Evolutionary conservation across 1,284 basidiomycete species (phyloP).

Genomic region (Leccinum griseonigrum): DNA sequence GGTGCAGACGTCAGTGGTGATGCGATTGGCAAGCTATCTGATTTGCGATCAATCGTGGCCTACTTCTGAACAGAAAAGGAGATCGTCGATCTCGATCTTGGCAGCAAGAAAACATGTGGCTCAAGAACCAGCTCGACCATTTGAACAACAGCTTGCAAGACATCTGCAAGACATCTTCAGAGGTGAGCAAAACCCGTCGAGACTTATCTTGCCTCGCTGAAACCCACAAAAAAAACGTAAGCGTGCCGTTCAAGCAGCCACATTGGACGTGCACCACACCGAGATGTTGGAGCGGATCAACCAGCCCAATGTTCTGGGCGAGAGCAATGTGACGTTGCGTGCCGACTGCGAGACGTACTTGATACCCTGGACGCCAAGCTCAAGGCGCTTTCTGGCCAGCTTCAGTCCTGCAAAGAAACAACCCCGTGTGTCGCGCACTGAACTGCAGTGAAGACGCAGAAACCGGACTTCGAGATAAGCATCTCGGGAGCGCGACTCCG

Average conservation of each 20-base stretch:
- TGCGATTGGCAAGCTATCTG: slow-evolving; percentile 61
- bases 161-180: slow-evolving; percentile 60
- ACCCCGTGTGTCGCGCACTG: slow-evolving; percentile 65
- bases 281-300: slow-evolving; percentile 88
- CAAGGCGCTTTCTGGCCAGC: slow-evolving; percentile 55
- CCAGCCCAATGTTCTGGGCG: slow-evolving; percentile 82
- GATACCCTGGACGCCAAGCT: slow-evolving; percentile 68
- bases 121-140: slow-evolving; percentile 77
- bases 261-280: slow-evolving; percentile 78
- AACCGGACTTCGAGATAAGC: too few species aligned
- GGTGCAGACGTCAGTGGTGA: slow-evolving; percentile 44
- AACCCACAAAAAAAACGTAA: slow-evolving; percentile 63
- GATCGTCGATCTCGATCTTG: slow-evolving; percentile 83
- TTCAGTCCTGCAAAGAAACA: slow-evolving; percentile 79
- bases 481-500: too few species aligned
- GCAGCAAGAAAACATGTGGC: slow-evolving; percentile 77
- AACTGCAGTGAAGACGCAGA: slow-evolving; percentile 47
- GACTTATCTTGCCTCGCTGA: background rate
- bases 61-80: slow-evolving; percentile 90
- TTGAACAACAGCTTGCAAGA: slow-evolving; percentile 70
- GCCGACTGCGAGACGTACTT: slow-evolving; percentile 69
- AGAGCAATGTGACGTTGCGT: slow-evolving; percentile 85
- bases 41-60: slow-evolving; percentile 78
- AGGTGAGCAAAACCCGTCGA: slow-evolving; percentile 40
- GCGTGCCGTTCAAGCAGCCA: slow-evolving; percentile 63